Evolutionary conservation across 2,329 filamentous ascomycete species (phyloP).

Genomic region (Lecanosticta acicola): DNA sequence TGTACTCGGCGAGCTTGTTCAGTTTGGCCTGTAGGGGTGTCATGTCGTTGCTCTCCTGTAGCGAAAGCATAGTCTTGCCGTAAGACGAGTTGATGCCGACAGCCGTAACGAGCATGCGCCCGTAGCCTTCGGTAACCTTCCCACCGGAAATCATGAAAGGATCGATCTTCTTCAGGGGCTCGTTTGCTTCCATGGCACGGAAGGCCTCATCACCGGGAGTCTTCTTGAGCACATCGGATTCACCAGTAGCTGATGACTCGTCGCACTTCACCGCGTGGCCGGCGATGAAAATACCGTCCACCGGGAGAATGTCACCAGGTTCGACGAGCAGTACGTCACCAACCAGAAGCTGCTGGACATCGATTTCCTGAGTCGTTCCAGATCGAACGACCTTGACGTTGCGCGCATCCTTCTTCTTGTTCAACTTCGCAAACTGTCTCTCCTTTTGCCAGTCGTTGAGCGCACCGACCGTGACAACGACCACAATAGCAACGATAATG

Average conservation of each 20-base stretch:
- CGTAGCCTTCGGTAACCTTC: slow-evolving; percentile 70
- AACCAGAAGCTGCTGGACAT: slow-evolving; percentile 64
- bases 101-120: slow-evolving; percentile 69
- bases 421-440: slow-evolving; percentile 71
- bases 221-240: slow-evolving; percentile 69
- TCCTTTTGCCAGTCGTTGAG: slow-evolving; percentile 79
- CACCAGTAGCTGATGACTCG: slow-evolving; percentile 70
- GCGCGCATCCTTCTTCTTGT: slow-evolving; percentile 72
- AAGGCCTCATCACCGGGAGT: slow-evolving; percentile 60
- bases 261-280: slow-evolving; percentile 66
- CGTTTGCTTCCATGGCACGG: slow-evolving; percentile 56
- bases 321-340: slow-evolving; percentile 70
- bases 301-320: slow-evolving; percentile 66
- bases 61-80: slow-evolving; percentile 71
- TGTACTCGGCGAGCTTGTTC: slow-evolving; percentile 71
- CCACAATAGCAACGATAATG: slow-evolving; percentile 68
- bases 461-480: slow-evolving; percentile 72
- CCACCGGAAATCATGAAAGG: slow-evolving; percentile 85
- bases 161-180: slow-evolving; percentile 62
- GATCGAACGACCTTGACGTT: slow-evolving; percentile 71
- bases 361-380: slow-evolving; percentile 63
- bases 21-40: slow-evolving; percentile 74
- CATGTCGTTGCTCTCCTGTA: slow-evolving; percentile 69
- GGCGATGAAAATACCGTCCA: slow-evolving; percentile 64
- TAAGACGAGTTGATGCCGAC: slow-evolving; percentile 69